Conservation (phyloP, 2,329 filamentous ascomycete genomes). For the Phaeosphaeria sp. region DNA sequence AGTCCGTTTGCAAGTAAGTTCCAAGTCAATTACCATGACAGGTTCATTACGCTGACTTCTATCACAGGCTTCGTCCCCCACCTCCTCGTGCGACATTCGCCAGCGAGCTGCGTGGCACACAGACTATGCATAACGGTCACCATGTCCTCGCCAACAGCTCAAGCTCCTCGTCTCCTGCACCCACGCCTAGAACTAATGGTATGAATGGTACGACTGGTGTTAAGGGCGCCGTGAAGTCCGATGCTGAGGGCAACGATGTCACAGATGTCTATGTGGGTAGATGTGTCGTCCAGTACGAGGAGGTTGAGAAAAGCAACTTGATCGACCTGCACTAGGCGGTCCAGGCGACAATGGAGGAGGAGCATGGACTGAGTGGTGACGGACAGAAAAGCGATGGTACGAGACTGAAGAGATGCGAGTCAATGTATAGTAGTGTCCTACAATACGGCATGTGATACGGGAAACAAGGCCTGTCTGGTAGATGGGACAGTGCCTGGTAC, state of each 20-base stretch:
- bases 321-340: constrained; percentile 19
- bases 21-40: too few relatives aligned
- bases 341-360: background rate
- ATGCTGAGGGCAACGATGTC: background rate
- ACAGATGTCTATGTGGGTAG: constrained; percentile 4
- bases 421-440: too few relatives aligned
- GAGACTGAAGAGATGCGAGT: too few relatives aligned
- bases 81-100: constrained; percentile 12
- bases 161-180: background rate
- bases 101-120: constrained; percentile 10
- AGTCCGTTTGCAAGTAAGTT: constrained; percentile 12
- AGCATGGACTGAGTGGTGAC: background rate
- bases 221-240: background rate
- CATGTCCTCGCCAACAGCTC: constrained; percentile 15
- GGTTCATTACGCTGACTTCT: background rate
- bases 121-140: constrained; percentile 13
- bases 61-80: background rate
- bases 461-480: too few relatives aligned
- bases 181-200: background rate
- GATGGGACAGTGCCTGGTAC: too few relatives aligned
- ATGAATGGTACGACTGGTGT: background rate
- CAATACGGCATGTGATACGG: too few relatives aligned
- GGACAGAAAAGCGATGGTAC: background rate
- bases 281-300: constrained; percentile 2
- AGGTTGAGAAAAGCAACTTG: constrained; percentile 10